Base-by-base conservation (phyloP, 306 rosid genomes). In the Prunus salicina region DNA sequence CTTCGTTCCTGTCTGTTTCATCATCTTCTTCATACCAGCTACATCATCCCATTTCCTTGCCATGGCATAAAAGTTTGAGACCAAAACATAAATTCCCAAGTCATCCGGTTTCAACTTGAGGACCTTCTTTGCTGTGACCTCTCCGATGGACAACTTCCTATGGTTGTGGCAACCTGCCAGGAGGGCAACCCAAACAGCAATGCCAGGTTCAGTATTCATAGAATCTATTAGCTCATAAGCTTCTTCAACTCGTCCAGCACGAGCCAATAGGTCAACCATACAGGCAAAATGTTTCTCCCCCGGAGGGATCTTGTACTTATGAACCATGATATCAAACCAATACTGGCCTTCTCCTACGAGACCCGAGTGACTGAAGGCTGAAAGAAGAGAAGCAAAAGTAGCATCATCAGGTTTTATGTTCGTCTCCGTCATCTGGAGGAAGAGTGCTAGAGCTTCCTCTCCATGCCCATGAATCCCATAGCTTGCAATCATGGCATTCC, bases 341-440 rank as follows among this genome's bases (percentile, higher is more conserved):
- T 80, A 62, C 75, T 10, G 73, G 25, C 91, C 91, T 78, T 85
- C 82, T 69, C 78, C 76, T 47, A 82, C 73, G 13, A 87, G 87
- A 38, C 91, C 87, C 2, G 87, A 73, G 76, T 87, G 89, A 78
- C 91, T 78, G 12, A 80, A 85, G 57, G 89, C 87, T 0, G 87
- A 87, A 20, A 84, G 82, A 67, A 87, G 84, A 64, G 88, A 73
- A 77, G 87, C 76, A 75, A 87, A 87, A 41, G 91, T 82, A 8
- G 87, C 76, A 69, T 87, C 82, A 76, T 87, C 84, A n/a, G 91
- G 87, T 74, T 75, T 52, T 41, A 64, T 22, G 51, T 79, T 74
- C 14, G 76, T 55, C 72, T 74, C 25, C 5, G 15, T 78, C 88
- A 84, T 82, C 79, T 75, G 72, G 14, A 69, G 68, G 76, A 85